A percentile compares a stretch with the other conserved stretches of the same genome.
Conservation (phyloP, 2,329 filamentous ascomycete genomes). For the Pseudophaeomoniella oleicola region DNA sequence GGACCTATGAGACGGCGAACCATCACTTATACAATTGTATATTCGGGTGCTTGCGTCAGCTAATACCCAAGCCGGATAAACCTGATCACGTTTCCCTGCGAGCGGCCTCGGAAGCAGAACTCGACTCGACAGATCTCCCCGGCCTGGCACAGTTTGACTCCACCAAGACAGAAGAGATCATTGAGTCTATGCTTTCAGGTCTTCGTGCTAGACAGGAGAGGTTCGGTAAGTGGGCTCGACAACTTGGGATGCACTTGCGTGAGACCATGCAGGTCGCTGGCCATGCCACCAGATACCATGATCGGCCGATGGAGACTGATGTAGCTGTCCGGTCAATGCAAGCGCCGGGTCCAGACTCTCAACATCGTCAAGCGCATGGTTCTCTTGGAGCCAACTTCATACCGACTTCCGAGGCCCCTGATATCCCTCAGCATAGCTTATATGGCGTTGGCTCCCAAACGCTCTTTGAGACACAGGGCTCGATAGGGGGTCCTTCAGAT, state of each 20-base stretch:
- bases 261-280: conserved; percentile 6
- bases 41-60: conserved; percentile 6
- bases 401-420: background rate
- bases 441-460: background rate
- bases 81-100: conserved; percentile 8
- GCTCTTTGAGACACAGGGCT: background rate
- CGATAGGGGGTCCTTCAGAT: background rate
- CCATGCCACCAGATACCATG: conserved; percentile 1
- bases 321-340: background rate
- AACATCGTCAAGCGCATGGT: background rate
- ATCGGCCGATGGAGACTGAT: background rate
- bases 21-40: conserved; percentile 5
- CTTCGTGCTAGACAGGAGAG: conserved; percentile 2
- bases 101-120: conserved; percentile 2
- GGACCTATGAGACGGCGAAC: conserved; percentile 6
- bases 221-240: conserved; percentile 6
- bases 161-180: background rate
- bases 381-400: background rate
- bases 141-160: conserved; percentile 3
- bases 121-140: conserved; percentile 4
- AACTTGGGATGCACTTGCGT: conserved; percentile 6
- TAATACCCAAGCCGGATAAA: conserved; percentile 7
- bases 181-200: conserved; percentile 1
- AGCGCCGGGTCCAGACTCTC: background rate
- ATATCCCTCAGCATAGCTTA: background rate